A percentile compares a stretch with the other conserved stretches of the same genome.
These are phyloP conservation scores for Quercus ilex DNA, from an alignment of 306 rosid species.

Conservation along the genomic window DNA sequence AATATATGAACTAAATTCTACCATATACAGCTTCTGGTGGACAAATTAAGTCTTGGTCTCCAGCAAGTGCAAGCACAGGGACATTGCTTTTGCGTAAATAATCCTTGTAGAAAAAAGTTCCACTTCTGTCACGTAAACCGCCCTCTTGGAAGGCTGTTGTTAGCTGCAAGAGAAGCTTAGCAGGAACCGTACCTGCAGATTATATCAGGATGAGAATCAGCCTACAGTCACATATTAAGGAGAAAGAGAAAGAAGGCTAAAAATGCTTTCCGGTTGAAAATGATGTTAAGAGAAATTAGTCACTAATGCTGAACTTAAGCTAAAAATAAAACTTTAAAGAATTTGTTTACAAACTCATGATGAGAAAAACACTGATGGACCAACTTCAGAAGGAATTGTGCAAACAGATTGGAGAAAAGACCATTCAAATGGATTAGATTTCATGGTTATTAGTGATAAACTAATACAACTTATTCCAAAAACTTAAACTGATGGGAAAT, in stretches of 20 bases:
- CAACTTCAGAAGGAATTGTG: background rate
- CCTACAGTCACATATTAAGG: background rate
- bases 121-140: conserved; percentile 71
- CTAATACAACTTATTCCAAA: too few species aligned
- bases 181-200: conserved; percentile 71
- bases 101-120: conserved; percentile 65
- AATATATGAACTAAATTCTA: conserved; percentile 22
- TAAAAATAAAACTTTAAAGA: background rate
- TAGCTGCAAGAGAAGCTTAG: conserved; percentile 80
- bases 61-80: conserved; percentile 79
- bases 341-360: background rate
- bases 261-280: background rate
- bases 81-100: conserved; percentile 59
- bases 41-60: conserved; percentile 80
- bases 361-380: background rate
- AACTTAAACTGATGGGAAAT: too few species aligned
- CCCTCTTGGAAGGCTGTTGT: conserved; percentile 55
- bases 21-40: conserved; percentile 96
- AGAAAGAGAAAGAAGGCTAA: background rate
- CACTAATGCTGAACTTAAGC: background rate
- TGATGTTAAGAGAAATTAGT: conserved; percentile 4
- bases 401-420: background rate
- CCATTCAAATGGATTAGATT: background rate
- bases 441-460: too few species aligned
- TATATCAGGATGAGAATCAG: conserved; percentile 14